phyloP scores from a whole-genome alignment of 2,329 filamentous ascomycete species.

The Orbilia blumenaviensis region DNA sequence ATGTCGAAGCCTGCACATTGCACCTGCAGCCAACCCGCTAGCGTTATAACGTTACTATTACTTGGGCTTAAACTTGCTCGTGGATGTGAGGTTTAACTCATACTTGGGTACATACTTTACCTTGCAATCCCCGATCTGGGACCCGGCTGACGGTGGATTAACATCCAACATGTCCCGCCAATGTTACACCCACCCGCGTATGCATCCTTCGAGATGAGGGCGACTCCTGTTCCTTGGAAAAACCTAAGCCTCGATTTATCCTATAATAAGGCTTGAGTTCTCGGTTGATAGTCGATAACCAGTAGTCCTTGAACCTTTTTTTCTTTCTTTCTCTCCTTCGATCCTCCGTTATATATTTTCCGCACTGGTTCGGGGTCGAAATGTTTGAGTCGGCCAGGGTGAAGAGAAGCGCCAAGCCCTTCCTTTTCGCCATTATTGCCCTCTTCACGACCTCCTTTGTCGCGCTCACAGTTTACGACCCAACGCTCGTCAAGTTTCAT shows the following conservation, averaged over 20 bases:
- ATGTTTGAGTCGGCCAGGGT: background rate
- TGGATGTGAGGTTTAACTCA: too few species aligned
- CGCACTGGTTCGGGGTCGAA: background rate
- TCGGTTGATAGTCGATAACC: background rate
- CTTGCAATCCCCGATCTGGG: too few species aligned
- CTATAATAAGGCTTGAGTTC: background rate
- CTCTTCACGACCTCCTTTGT: conserved; percentile 32
- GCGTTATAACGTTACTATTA: too few species aligned
- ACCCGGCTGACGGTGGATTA: too few species aligned
- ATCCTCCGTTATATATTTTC: background rate
- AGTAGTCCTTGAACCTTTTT: background rate
- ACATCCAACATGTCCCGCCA: too few species aligned
- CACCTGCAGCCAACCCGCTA: too few species aligned
- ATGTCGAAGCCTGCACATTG: too few species aligned
- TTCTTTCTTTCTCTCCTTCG: background rate
- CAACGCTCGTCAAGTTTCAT: conserved; percentile 25
- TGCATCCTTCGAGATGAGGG: background rate
- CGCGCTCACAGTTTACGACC: conserved; percentile 26
- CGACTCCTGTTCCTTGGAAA: background rate
- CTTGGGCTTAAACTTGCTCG: too few species aligned
- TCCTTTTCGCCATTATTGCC: conserved; percentile 20
- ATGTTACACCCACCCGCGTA: too few species aligned
- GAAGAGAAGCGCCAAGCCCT: conserved; percentile 11
- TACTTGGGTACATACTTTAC: too few species aligned
- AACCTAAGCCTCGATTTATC: background rate